A percentile compares a stretch with the other conserved stretches of the same genome.
Conservation (phyloP, 1,284 basidiomycete genomes). For the Cystobasidium sp. region DNA sequence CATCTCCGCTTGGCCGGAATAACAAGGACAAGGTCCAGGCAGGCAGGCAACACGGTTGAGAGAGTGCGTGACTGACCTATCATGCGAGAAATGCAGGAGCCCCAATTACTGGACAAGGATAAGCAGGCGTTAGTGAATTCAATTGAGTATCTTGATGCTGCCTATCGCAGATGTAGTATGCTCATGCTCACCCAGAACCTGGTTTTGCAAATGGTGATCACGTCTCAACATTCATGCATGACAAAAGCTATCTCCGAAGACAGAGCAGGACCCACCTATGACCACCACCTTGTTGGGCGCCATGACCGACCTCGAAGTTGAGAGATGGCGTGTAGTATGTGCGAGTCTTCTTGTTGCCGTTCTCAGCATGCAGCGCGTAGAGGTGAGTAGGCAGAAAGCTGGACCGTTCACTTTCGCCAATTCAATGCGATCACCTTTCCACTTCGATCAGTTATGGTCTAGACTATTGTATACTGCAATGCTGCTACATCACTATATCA, state of each 20-base stretch:
- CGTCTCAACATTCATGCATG: conserved; percentile 2
- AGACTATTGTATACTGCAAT: not conserved
- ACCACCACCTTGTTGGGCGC: conserved; percentile 64
- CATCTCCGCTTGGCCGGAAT: not conserved
- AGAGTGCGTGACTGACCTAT: conserved; percentile 56
- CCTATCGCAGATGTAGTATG: conserved; percentile 51
- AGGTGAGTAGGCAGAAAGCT: not conserved
- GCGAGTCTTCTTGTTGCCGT: conserved; percentile 14
- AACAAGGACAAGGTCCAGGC: not conserved
- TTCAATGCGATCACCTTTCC: not conserved
- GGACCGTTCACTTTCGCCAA: not conserved
- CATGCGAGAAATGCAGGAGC: conserved; percentile 64
- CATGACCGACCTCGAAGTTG: conserved; percentile 19
- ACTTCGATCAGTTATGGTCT: not conserved
- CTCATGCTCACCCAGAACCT: conserved; percentile 43
- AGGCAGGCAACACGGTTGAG: not conserved
- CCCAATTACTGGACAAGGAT: conserved; percentile 57
- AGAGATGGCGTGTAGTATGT: conserved; percentile 2
- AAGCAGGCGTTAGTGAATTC: too few species aligned
- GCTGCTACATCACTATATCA: not conserved
- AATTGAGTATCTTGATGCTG: too few species aligned
- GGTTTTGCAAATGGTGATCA: not conserved
- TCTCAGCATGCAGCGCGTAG: conserved; percentile 11
- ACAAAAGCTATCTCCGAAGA: not conserved
- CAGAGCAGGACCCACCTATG: conserved; percentile 58